phyloP scores from a whole-genome alignment of 2,329 filamentous ascomycete species.

The Teratosphaeria epicoccoides region DNA sequence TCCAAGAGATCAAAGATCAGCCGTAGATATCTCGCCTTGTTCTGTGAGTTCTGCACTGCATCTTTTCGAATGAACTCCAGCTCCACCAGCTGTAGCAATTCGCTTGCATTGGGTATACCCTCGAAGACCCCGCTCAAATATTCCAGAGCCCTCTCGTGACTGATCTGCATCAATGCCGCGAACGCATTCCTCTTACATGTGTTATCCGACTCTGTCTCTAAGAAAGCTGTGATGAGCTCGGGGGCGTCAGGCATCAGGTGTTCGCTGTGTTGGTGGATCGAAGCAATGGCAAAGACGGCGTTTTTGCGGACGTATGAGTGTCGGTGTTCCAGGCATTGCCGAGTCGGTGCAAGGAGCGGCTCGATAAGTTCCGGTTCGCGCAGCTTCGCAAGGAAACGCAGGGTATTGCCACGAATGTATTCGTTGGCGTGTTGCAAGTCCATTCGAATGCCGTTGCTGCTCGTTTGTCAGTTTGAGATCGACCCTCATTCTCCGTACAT shows the following conservation, averaged over 20 bases:
- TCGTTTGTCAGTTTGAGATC: constrained; percentile 1
- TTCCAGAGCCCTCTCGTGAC: constrained; percentile 80
- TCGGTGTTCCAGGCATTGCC: constrained; percentile 85
- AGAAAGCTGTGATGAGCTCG: constrained; percentile 80
- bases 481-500: background rate
- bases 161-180: constrained; percentile 78
- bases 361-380: constrained; percentile 93
- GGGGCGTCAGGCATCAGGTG: constrained; percentile 89
- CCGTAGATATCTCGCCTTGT: constrained; percentile 88
- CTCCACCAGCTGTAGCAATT: constrained; percentile 84
- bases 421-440: constrained; percentile 96
- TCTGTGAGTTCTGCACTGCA: constrained; percentile 84
- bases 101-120: constrained; percentile 85
- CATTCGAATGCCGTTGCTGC: constrained; percentile 92
- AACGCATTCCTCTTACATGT: constrained; percentile 99
- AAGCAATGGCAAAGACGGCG: constrained; percentile 86
- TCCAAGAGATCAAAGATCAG: constrained; percentile 95
- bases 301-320: constrained; percentile 98
- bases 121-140: constrained; percentile 88
- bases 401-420: constrained; percentile 95
- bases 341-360: constrained; percentile 82
- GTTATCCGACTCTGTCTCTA: constrained; percentile 80
- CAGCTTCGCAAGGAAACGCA: constrained; percentile 94
- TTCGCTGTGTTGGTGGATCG: constrained; percentile 84
- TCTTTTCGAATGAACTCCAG: constrained; percentile 97